Percentiles rank a stretch among this genome's conserved stretches.
phyloP scores from a whole-genome alignment of 1,284 basidiomycete species.

The Tremellales sp. region DNA sequence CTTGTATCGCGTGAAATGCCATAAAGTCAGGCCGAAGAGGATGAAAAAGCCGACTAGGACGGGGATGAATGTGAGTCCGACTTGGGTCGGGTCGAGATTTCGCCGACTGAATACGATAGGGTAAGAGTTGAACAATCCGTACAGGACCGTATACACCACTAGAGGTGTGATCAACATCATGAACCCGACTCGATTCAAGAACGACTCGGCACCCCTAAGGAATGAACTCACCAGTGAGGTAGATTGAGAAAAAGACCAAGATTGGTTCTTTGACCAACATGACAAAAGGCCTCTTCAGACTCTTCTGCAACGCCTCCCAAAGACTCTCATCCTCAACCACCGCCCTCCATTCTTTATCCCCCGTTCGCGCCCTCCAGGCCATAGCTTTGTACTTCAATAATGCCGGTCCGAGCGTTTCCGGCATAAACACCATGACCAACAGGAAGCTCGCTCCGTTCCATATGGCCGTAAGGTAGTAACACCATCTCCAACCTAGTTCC shows the following conservation, averaged over 20 bases:
- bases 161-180: too few species aligned
- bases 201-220: not conserved
- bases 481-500: constrained; percentile 24
- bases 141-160: constrained; percentile 27
- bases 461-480: constrained; percentile 22
- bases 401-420: constrained; percentile 21
- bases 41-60: constrained; percentile 49
- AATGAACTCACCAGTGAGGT: constrained; percentile 18
- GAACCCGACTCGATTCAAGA: too few species aligned
- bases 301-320: constrained; percentile 15
- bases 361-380: constrained; percentile 11
- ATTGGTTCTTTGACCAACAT: constrained; percentile 24
- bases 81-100: constrained; percentile 42
- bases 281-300: constrained; percentile 21
- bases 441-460: constrained; percentile 21
- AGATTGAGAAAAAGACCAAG: constrained; percentile 22
- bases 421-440: constrained; percentile 19
- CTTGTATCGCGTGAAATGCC: constrained; percentile 21
- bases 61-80: constrained; percentile 64
- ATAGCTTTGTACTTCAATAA: constrained; percentile 24
- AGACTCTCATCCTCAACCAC: constrained; percentile 23
- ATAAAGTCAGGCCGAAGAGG: constrained; percentile 9
- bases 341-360: constrained; percentile 19
- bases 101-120: constrained; percentile 45
- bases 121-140: constrained; percentile 70